phyloP scores from a whole-genome alignment of 2,329 filamentous ascomycete genomes.

The Sarocladium oryzae region DNA sequence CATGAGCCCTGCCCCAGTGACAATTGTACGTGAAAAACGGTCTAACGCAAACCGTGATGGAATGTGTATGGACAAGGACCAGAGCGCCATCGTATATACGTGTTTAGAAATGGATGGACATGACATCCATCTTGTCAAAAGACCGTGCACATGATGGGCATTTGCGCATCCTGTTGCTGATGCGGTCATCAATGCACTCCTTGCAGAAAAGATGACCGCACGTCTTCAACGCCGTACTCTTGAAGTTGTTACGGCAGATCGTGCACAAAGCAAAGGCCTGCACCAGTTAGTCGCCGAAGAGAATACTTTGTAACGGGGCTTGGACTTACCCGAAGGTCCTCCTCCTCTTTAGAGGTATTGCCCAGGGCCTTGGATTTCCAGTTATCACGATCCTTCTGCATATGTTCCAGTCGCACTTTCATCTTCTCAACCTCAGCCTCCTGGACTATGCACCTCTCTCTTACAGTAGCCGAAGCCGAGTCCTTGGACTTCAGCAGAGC shows the following conservation, averaged over 20 bases:
- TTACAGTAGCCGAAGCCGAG: constrained; percentile 41
- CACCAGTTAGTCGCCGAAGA: constrained; percentile 12
- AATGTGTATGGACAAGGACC: neutral
- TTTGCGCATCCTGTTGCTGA: constrained; percentile 85
- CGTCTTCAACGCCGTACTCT: constrained; percentile 86
- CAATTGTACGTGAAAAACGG: neutral
- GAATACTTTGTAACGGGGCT: neutral
- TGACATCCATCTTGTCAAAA: constrained; percentile 86
- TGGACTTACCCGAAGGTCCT: constrained; percentile 73
- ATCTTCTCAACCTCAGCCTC: constrained; percentile 76
- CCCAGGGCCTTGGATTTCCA: constrained; percentile 79
- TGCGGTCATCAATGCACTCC: constrained; percentile 80
- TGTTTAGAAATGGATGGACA: constrained; percentile 53
- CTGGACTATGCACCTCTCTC: constrained; percentile 52
- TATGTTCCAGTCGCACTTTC: constrained; percentile 68
- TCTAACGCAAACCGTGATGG: neutral
- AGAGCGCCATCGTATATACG: constrained; percentile 15
- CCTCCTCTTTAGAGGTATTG: constrained; percentile 75
- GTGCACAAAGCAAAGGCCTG: constrained; percentile 61
- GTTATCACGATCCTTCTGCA: constrained; percentile 74
- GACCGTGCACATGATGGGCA: constrained; percentile 90
- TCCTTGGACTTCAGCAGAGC: constrained; percentile 73
- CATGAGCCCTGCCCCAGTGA: too few species aligned
- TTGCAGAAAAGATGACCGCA: constrained; percentile 95
- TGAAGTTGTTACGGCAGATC: constrained; percentile 88